Evolutionary conservation across 1,284 basidiomycete species (phyloP).

Genomic region (Sphaerobolus stellatus): DNA sequence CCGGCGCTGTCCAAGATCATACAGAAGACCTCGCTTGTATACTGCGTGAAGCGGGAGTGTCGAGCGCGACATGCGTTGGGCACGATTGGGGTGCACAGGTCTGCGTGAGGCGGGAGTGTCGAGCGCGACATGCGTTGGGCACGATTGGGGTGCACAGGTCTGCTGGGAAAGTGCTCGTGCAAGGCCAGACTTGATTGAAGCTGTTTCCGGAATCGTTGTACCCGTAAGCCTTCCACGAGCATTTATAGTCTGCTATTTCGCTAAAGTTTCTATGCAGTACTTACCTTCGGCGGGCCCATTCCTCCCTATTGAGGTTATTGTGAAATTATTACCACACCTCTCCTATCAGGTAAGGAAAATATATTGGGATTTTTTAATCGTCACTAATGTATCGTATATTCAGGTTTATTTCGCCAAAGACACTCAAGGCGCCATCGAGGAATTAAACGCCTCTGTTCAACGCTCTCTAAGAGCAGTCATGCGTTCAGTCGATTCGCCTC

Average conservation of each 20-base stretch:
- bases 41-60: constrained; percentile 47
- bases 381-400: no score
- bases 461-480: constrained; percentile 55
- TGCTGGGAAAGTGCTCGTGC: constrained; percentile 66
- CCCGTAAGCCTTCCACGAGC: no score
- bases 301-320: constrained; percentile 44
- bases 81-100: constrained; percentile 71
- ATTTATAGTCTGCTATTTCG: no score
- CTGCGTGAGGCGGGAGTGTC: no score
- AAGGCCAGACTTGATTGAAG: constrained; percentile 60
- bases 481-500: constrained; percentile 49
- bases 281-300: constrained; percentile 48
- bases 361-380: no score
- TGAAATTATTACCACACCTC: constrained; percentile 46
- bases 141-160: constrained; percentile 68
- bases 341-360: constrained; percentile 47
- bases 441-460: constrained; percentile 55
- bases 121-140: constrained; percentile 58
- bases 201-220: constrained; percentile 56
- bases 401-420: constrained; percentile 58
- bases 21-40: constrained; percentile 62
- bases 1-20: constrained; percentile 58
- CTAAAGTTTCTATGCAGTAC: no score
- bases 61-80: constrained; percentile 52
- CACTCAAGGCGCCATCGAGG: constrained; percentile 45